Evolutionary conservation across 371 early-diverging fungal species (phyloP), one percentile per base, ranked within the genome.

Genomic region (Blastocladiella emersonii): DNA sequence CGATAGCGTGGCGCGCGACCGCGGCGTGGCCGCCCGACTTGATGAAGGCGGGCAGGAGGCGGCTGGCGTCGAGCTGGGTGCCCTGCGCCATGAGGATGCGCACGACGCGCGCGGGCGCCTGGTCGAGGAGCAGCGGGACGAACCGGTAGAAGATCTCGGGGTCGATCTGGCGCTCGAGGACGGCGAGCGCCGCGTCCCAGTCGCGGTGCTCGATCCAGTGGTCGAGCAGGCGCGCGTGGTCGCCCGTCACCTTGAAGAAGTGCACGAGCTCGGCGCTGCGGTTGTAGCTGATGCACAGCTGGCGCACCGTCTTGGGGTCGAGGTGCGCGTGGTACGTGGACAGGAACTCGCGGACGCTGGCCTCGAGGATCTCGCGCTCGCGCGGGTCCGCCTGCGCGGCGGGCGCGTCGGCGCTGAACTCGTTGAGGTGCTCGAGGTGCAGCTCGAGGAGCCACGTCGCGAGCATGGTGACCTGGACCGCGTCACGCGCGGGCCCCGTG

Each of bases 371-470:
- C 64, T 25, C 34, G 6, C 63, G 59, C 57, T 66, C 67, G 15
- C 66, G 64, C 10, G 69, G 56, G 34, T 80, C 75, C 23, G 74
- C 85, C 35, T 88, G 88, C 12, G n/a, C n/a, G n/a, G n/a, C n/a
- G n/a, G n/a, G n/a, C n/a, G n/a, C n/a, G n/a, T n/a, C n/a, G n/a
- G n/a, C n/a, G n/a, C n/a, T n/a, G n/a, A 87, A 63, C 17, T 79
- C 72, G 66, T 91, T 88, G 61, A 94, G 68, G 63, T 84, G 80
- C 60, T 81, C 77, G 34, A 94, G 74, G 64, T 85, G 90, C 23
- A 94, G 72, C 68, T 94, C 93, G 13, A 91, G 78, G 8, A 92
- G 78, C 95, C 95, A 95, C 45, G 87, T 91, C 1, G 85, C 82
- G 13, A 94, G 64, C 49, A 95, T 75, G 5, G 87, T 86, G 55